Conservation (phyloP, 2,329 filamentous ascomycete genomes). For the Fusarium dimerum region DNA sequence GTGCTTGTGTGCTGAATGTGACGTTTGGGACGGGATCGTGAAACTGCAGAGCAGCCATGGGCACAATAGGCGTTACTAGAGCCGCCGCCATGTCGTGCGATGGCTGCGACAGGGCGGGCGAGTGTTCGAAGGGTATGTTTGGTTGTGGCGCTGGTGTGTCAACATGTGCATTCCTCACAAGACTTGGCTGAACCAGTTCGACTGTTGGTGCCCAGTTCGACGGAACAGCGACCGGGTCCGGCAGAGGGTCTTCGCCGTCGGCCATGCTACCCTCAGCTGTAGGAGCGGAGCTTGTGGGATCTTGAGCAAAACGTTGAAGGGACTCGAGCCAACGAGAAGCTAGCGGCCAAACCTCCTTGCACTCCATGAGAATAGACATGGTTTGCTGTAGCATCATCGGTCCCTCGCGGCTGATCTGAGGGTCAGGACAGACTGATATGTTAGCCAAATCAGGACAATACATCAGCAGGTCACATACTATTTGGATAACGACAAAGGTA, state of each 20-base stretch:
- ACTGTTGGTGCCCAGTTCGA: slow-evolving; percentile 21
- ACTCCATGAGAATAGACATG: slow-evolving; percentile 48
- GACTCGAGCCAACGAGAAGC: slow-evolving; percentile 54
- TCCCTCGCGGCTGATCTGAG: slow-evolving; percentile 40
- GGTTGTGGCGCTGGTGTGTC: not conserved
- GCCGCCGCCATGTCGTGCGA: not conserved
- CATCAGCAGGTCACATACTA: slow-evolving; percentile 36
- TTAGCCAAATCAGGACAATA: slow-evolving; percentile 7
- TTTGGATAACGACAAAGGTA: slow-evolving; percentile 54
- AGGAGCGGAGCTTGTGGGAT: slow-evolving; percentile 40
- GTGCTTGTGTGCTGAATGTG: not conserved
- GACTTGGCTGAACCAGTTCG: slow-evolving; percentile 11
- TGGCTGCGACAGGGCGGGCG: not conserved
- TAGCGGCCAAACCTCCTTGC: slow-evolving; percentile 53
- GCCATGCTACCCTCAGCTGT: slow-evolving; percentile 51
- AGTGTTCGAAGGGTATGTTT: not conserved
- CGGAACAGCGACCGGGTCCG: slow-evolving; percentile 19
- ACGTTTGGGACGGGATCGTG: not conserved
- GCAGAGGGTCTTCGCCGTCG: slow-evolving; percentile 43
- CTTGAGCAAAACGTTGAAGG: slow-evolving; percentile 47
- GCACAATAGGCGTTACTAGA: not conserved
- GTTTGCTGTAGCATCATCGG: slow-evolving; percentile 48
- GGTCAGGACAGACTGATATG: slow-evolving; percentile 44
- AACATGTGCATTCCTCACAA: not conserved
- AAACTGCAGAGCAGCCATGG: not conserved